A percentile compares a stretch with the other conserved stretches of the same genome.
phyloP scores from a whole-genome alignment of 805 yeast species.

The Candida nanaspora region DNA sequence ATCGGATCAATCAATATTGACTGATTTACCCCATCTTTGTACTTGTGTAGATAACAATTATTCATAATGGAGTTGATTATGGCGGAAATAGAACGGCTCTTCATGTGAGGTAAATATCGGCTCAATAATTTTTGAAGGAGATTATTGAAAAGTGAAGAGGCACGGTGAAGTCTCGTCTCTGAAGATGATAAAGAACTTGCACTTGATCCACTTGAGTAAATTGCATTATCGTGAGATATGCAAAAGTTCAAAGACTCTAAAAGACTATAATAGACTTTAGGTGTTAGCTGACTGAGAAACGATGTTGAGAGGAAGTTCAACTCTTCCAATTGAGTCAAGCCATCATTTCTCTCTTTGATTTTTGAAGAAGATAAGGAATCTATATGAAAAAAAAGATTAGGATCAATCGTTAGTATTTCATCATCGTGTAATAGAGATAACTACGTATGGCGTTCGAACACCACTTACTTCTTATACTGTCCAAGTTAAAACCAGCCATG shows the following conservation, averaged over 20 bases:
- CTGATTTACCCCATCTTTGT: background rate
- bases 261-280: constrained; percentile 20
- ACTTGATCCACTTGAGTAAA: constrained; percentile 20
- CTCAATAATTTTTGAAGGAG: background rate
- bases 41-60: background rate
- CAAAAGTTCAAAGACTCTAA: constrained; percentile 12
- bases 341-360: constrained; percentile 49
- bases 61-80: background rate
- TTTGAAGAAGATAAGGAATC: constrained; percentile 39
- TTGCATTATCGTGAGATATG: constrained; percentile 20
- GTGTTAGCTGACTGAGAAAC: constrained; percentile 10
- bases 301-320: constrained; percentile 15
- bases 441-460: background rate
- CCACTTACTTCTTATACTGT: background rate
- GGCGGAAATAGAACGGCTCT: background rate
- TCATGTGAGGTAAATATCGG: background rate
- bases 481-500: background rate
- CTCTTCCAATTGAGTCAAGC: constrained; percentile 32
- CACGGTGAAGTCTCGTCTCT: constrained; percentile 16
- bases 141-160: constrained; percentile 13
- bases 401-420: background rate
- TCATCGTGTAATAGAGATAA: background rate
- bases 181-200: constrained; percentile 25
- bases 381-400: background rate
- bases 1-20: background rate